Percentiles rank a stretch among this genome's conserved stretches.
These are phyloP conservation scores for Phytopythium vexans DNA, from an alignment of 352 stramenopile species.

Conservation along the genomic window DNA sequence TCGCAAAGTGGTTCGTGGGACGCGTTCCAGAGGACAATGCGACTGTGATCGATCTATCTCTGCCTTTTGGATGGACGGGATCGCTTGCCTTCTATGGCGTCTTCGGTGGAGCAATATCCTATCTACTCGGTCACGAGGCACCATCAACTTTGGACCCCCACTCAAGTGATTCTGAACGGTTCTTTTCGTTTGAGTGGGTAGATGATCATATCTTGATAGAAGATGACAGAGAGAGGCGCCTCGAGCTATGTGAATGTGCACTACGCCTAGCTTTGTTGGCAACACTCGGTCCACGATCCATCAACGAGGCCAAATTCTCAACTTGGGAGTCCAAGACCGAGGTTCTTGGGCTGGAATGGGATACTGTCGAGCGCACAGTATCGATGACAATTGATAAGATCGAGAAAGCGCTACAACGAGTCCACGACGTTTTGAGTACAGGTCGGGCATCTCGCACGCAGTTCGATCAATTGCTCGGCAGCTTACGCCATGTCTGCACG, in stretches of 20 bases:
- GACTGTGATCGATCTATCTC: too few relatives aligned
- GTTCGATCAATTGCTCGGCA: not conserved
- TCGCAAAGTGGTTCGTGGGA: too few relatives aligned
- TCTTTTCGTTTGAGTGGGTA: slow-evolving; percentile 8
- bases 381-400: slow-evolving; percentile 14
- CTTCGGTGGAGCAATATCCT: slow-evolving; percentile 6
- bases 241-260: not conserved
- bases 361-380: slow-evolving; percentile 1
- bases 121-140: not conserved
- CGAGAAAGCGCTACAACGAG: slow-evolving; percentile 4
- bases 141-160: not conserved
- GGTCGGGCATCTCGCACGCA: not conserved
- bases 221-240: not conserved
- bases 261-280: slow-evolving; percentile 11
- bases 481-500: slow-evolving; percentile 1
- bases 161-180: slow-evolving; percentile 1
- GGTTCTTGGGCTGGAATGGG: slow-evolving; percentile 11
- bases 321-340: not conserved
- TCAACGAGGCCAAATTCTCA: slow-evolving; percentile 15
- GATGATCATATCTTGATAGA: slow-evolving; percentile 11
- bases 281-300: slow-evolving; percentile 6
- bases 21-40: too few relatives aligned
- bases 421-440: not conserved
- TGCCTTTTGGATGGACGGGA: slow-evolving; percentile 7
- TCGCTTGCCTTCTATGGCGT: slow-evolving; percentile 3